Conservation (phyloP, 257 asterid genomes). For the Rehmannia glutinosa region DNA sequence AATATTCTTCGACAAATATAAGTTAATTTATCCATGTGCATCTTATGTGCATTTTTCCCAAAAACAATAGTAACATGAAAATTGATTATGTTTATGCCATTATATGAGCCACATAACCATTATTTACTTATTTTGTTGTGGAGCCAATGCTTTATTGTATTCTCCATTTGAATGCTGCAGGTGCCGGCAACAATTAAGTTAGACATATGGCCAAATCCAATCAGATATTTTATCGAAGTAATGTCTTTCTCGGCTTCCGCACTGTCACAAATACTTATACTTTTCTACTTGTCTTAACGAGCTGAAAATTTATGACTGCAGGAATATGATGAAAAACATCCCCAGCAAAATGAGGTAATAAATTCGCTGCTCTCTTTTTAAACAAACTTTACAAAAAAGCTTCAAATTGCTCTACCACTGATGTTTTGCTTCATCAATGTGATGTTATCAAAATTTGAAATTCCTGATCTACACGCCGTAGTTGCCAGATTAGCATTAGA, state of each 20-base stretch:
- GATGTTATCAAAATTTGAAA: neutral
- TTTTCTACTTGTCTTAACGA: neutral
- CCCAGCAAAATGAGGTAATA: slow-evolving; percentile 27
- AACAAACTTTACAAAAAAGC: neutral
- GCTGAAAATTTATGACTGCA: slow-evolving; percentile 14
- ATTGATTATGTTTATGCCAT: no score
- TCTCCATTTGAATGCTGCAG: slow-evolving; percentile 23
- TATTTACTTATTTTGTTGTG: neutral
- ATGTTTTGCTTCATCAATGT: neutral
- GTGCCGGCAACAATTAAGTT: slow-evolving; percentile 49
- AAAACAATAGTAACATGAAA: no score
- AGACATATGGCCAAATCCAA: slow-evolving; percentile 54
- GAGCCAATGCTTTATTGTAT: neutral
- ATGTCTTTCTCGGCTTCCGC: neutral
- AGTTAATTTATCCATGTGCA: no score
- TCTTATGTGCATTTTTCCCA: no score
- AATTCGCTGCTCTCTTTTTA: neutral
- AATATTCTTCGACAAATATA: no score
- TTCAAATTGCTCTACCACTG: neutral
- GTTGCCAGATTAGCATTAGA: no score
- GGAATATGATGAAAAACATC: slow-evolving; percentile 48
- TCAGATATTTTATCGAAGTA: slow-evolving; percentile 38
- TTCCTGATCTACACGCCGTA: neutral
- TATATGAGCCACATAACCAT: no score
- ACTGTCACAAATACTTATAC: neutral